Percentiles rank a stretch among this genome's conserved stretches.
phyloP scores from a whole-genome alignment of 2,329 filamentous ascomycete species.

The Gaeumannomyces sp. region DNA sequence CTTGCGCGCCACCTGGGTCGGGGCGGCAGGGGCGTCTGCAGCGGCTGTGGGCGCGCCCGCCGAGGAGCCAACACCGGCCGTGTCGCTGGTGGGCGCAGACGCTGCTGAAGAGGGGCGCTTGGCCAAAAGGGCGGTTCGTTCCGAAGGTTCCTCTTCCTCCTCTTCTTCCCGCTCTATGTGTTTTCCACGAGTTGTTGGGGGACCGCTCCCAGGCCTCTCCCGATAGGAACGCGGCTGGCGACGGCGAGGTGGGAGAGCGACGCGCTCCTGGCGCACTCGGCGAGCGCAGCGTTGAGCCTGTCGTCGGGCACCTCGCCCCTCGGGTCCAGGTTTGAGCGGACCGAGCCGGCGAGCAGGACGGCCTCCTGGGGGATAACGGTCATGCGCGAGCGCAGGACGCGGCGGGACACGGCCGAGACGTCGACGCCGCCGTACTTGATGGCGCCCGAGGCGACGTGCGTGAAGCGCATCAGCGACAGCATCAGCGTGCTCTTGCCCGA shows the following conservation, averaged over 20 bases:
- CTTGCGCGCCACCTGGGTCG: background rate
- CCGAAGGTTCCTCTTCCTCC: slow-evolving; percentile 9
- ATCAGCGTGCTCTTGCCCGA: slow-evolving; percentile 58
- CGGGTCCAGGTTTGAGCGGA: slow-evolving; percentile 57
- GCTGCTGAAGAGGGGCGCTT: slow-evolving; percentile 4
- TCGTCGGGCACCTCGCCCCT: slow-evolving; percentile 48
- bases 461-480: slow-evolving; percentile 30
- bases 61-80: background rate
- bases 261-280: slow-evolving; percentile 55
- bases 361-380: slow-evolving; percentile 35
- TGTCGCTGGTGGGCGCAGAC: background rate
- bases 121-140: slow-evolving; percentile 13
- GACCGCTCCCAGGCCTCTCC: too few species aligned
- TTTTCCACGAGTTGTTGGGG: background rate
- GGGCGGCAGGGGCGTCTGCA: too few species aligned
- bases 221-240: too few species aligned
- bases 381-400: slow-evolving; percentile 29
- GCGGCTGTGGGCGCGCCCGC: too few species aligned
- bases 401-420: slow-evolving; percentile 25
- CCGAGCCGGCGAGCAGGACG: slow-evolving; percentile 28
- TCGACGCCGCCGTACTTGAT: slow-evolving; percentile 31
- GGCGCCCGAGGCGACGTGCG: slow-evolving; percentile 24
- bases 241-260: background rate
- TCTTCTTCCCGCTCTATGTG: background rate
- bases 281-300: slow-evolving; percentile 52